Conservation (phyloP, 306 rosid species). For the Ochetophila trinervis region DNA sequence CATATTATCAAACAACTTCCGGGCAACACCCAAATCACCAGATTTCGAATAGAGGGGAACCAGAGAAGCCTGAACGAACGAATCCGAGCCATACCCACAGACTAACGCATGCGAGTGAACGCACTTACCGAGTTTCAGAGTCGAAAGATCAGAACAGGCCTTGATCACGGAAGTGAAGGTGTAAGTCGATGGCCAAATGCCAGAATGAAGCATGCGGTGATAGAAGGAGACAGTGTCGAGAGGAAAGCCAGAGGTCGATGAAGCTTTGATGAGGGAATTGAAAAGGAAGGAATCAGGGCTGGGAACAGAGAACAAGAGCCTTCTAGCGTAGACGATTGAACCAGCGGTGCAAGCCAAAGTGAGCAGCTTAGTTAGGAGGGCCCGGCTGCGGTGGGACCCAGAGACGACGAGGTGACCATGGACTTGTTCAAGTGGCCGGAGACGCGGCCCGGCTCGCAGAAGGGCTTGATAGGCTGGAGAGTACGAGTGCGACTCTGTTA, state of each 20-base stretch:
- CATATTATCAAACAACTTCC: constrained; percentile 65
- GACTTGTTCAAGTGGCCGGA: constrained; percentile 55
- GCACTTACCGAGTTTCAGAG: constrained; percentile 37
- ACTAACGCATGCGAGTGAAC: constrained; percentile 63
- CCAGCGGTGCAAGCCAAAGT: constrained; percentile 67
- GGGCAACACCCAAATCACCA: constrained; percentile 39
- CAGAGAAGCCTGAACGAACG: constrained; percentile 70
- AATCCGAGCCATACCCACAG: constrained; percentile 53
- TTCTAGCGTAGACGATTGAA: constrained; percentile 59
- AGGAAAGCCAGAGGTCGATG: constrained; percentile 57
- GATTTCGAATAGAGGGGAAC: constrained; percentile 54
- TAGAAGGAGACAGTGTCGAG: constrained; percentile 56
- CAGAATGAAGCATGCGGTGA: constrained; percentile 50
- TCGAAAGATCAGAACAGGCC: constrained; percentile 74
- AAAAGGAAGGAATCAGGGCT: constrained; percentile 72
- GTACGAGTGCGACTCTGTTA: constrained; percentile 15
- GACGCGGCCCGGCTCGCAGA: constrained; percentile 58
- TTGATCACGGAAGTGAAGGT: constrained; percentile 83
- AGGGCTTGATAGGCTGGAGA: constrained; percentile 62
- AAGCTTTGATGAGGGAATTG: constrained; percentile 59
- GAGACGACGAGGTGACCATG: constrained; percentile 71
- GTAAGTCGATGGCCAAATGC: constrained; percentile 52
- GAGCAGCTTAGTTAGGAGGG: constrained; percentile 80
- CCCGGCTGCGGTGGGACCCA: constrained; percentile 56
- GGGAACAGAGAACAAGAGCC: constrained; percentile 43